These are phyloP conservation scores for Parasitella parasitica DNA, from an alignment of 371 early-diverging fungal species.

Conservation along the genomic window DNA sequence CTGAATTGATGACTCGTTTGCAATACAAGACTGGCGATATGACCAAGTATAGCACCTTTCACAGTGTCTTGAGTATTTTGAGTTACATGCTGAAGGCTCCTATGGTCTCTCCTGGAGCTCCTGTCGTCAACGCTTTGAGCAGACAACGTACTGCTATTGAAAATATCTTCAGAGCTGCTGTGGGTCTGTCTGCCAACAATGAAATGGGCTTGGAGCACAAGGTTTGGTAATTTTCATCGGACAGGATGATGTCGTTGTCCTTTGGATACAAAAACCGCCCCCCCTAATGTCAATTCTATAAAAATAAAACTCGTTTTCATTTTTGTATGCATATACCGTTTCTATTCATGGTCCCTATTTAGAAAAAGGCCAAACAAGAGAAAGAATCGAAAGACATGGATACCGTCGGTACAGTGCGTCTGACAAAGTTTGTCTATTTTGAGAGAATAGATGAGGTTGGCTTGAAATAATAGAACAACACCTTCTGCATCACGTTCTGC, in stretches of 20 bases:
- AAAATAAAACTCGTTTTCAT: too few species aligned
- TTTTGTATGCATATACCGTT: too few species aligned
- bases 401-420: too few species aligned
- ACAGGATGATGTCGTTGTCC: not conserved
- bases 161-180: constrained; percentile 94
- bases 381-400: too few species aligned
- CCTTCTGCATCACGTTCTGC: too few species aligned
- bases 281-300: too few species aligned
- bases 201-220: constrained; percentile 89
- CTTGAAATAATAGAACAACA: too few species aligned
- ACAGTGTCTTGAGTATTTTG: constrained; percentile 88
- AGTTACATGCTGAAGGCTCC: constrained; percentile 94
- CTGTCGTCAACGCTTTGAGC: constrained; percentile 91
- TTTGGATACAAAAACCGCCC: too few species aligned
- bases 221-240: constrained; percentile 56
- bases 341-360: too few species aligned
- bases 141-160: constrained; percentile 95
- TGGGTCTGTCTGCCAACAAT: constrained; percentile 89
- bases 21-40: constrained; percentile 72
- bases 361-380: too few species aligned
- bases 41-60: constrained; percentile 79
- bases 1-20: constrained; percentile 96
- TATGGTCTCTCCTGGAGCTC: constrained; percentile 87
- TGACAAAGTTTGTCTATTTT: too few species aligned
- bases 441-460: too few species aligned